Conservation (phyloP, 2,329 filamentous ascomycete genomes). For the Phaeoacremonium minimum region DNA sequence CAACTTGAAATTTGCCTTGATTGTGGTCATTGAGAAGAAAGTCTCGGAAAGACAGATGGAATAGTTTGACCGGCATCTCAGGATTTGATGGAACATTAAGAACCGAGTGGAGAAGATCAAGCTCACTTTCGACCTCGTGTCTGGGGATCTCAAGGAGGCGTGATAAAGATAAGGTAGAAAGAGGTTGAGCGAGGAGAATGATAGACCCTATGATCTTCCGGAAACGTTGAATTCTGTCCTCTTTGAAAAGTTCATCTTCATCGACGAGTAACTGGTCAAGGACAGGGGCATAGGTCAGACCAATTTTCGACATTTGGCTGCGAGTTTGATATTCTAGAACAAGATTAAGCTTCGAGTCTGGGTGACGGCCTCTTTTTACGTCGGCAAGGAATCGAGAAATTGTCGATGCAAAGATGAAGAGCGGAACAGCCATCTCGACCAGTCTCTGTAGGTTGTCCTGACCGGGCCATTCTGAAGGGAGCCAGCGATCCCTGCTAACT, state of each 20-base stretch:
- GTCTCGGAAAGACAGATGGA: constrained; percentile 32
- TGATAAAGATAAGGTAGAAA: constrained; percentile 19
- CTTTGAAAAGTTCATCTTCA: constrained; percentile 3
- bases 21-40: constrained; percentile 25
- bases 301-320: constrained; percentile 10
- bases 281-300: constrained; percentile 14
- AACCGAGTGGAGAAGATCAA: constrained; percentile 27
- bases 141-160: constrained; percentile 16
- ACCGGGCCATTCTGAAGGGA: constrained; percentile 10
- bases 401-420: constrained; percentile 24
- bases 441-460: constrained; percentile 13
- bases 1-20: constrained; percentile 26
- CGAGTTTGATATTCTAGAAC: background rate
- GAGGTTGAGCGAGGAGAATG: constrained; percentile 21
- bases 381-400: constrained; percentile 18
- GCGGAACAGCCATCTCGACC: constrained; percentile 12
- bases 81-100: constrained; percentile 19
- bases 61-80: constrained; percentile 17
- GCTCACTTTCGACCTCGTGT: constrained; percentile 11
- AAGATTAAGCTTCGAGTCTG: background rate
- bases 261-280: constrained; percentile 9
- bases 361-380: background rate
- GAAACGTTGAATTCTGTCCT: constrained; percentile 15
- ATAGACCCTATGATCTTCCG: constrained; percentile 23
- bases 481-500: background rate